Conservation (phyloP, 139 green algal genomes). For the Picochlorum costavermella region DNA sequence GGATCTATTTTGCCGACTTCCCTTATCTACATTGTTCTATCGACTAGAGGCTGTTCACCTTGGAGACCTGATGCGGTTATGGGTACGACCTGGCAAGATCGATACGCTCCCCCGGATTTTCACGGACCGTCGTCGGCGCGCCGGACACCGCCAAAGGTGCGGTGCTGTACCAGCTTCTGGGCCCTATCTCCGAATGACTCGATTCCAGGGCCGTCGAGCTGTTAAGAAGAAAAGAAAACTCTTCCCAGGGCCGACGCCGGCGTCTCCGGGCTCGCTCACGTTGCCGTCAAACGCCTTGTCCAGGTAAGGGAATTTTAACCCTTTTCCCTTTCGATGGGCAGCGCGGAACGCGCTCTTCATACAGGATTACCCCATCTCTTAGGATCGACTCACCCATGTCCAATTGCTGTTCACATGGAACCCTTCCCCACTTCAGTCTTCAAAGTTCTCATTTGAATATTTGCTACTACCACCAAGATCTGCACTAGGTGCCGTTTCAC, state of each 20-base stretch:
- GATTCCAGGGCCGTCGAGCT: conserved; percentile 77
- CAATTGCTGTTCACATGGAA: conserved; percentile 95
- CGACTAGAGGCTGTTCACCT: conserved; percentile 93
- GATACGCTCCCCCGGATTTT: conserved; percentile 77
- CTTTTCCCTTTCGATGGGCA: conserved; percentile 82
- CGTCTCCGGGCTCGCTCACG: conserved; percentile 72
- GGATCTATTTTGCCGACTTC: conserved; percentile 94
- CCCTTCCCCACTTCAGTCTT: conserved; percentile 89
- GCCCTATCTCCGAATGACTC: conserved; percentile 81
- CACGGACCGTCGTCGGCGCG: conserved; percentile 76
- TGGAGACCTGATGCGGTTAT: conserved; percentile 96
- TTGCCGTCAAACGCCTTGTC: conserved; percentile 75
- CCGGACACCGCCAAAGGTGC: conserved; percentile 76
- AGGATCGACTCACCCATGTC: conserved; percentile 91
- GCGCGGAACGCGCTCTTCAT: conserved; percentile 67
- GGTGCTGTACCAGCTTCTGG: conserved; percentile 76
- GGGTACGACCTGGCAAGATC: conserved; percentile 78
- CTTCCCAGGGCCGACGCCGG: conserved; percentile 73
- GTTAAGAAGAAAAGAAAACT: conserved; percentile 97
- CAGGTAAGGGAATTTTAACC: conserved; percentile 91
- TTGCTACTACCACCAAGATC: conserved; percentile 94
- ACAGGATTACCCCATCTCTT: conserved; percentile 83
- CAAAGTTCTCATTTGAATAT: conserved; percentile 92
- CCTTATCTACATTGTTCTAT: conserved; percentile 95
- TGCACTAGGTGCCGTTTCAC: conserved; percentile 80